A percentile compares a stretch with the other conserved stretches of the same genome.
phyloP scores from a whole-genome alignment of 257 asterid species.

The Craterostigma plantagineum region DNA sequence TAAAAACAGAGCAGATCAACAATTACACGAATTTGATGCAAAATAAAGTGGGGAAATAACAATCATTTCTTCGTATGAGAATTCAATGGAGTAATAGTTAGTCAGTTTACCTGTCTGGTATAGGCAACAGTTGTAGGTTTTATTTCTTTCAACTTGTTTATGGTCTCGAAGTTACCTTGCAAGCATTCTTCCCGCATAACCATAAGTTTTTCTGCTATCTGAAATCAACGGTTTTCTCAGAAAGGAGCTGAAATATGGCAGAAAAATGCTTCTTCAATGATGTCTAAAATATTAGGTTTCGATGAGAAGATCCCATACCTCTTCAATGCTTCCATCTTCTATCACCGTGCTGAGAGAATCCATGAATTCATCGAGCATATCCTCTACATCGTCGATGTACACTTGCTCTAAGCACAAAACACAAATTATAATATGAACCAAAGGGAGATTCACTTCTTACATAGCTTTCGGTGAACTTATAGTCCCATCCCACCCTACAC shows the following conservation, averaged over 20 bases:
- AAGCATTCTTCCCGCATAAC: slow-evolving; percentile 54
- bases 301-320: slow-evolving; percentile 21
- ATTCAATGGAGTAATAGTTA: neutral
- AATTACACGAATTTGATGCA: neutral
- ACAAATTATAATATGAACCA: neutral
- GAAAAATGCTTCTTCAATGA: neutral
- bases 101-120: slow-evolving; percentile 28
- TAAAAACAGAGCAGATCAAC: slow-evolving; percentile 3
- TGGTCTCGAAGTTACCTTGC: slow-evolving; percentile 38
- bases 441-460: neutral
- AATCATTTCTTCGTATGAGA: neutral
- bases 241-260: slow-evolving; percentile 2
- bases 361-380: slow-evolving; percentile 56
- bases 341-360: slow-evolving; percentile 29
- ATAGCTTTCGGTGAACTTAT: too few relatives aligned
- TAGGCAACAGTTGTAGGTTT: slow-evolving; percentile 18
- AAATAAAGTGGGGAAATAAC: too few relatives aligned
- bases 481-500: neutral
- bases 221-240: neutral
- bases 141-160: slow-evolving; percentile 26
- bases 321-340: slow-evolving; percentile 63
- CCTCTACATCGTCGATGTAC: slow-evolving; percentile 55
- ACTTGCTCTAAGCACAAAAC: slow-evolving; percentile 21
- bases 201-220: slow-evolving; percentile 53
- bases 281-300: neutral